Base-by-base conservation (phyloP, 179 eudicot genomes). In the Heliamphora pulchella region DNA sequence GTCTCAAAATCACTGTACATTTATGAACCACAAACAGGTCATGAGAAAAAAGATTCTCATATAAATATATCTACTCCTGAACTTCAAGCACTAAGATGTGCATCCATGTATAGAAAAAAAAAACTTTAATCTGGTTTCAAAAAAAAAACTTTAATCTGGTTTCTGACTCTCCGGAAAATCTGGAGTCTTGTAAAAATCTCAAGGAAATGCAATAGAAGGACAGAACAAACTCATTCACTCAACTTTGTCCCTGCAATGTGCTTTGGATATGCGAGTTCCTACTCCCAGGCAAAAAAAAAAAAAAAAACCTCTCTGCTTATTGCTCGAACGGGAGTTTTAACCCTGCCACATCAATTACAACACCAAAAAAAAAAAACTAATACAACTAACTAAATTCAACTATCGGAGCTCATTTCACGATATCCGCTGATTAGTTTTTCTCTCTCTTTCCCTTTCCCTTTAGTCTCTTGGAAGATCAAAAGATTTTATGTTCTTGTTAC, bases 201-300 rank as follows among this genome's bases (percentile, higher is more conserved):
- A 68, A 68, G 14, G 31, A 69, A 69, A 69, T 69, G 73, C 17
- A 69, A 44, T 15, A 48, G 17, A 75, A 43, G 50, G 9, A 43
- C 75, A 48, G 17, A 59, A 59, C 54, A 43, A 75, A 51, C 15
- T 0, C 22, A 8, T 5, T 7, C 68, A 59, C 67, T 17, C 51
- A 43, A 75, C 48, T 17, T 58, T 57, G 20, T 75, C 67, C 66
- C 64, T 44, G n/a, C 73, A 69, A 69, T 69, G 51, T 69, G 73
- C 5, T 15, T 69, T 69, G 53, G 73, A 17, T 43, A 15, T 14
- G 7, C 2, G 53, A 69, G 18, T 69, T 69, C 73, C 14, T 18
- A 61, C 31, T 31, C 31, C 31, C 31, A 31, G 31, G 31, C 31
- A 31, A 31, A 31, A 31, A 3, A 8, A 61, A 61, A 69, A 44